Conservation (phyloP, 2,329 filamentous ascomycete species). For the Juglanconis oblonga region DNA sequence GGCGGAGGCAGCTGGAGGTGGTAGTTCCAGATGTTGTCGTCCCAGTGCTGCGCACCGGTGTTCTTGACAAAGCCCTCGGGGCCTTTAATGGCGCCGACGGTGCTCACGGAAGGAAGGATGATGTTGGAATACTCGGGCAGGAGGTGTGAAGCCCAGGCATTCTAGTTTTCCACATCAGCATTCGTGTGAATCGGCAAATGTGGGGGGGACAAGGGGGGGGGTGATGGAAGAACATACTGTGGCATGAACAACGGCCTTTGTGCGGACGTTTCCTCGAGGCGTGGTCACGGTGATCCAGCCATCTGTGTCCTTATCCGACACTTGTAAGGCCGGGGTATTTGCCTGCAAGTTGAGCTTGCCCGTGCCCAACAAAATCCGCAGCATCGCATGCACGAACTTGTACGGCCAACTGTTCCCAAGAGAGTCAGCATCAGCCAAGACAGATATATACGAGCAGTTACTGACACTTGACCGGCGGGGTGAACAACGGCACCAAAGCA, state of each 20-base stretch:
- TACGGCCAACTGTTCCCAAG: constrained; percentile 14
- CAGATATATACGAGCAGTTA: background rate
- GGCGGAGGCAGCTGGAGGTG: constrained; percentile 30
- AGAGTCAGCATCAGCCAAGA: background rate
- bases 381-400: constrained; percentile 19
- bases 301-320: constrained; percentile 23
- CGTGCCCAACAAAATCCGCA: constrained; percentile 13
- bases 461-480: constrained; percentile 22
- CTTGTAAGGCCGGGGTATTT: constrained; percentile 23
- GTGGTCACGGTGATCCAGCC: constrained; percentile 24
- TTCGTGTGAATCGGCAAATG: too few species aligned
- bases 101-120: constrained; percentile 14
- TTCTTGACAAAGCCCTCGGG: constrained; percentile 28
- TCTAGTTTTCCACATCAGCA: background rate
- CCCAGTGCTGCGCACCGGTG: constrained; percentile 31
- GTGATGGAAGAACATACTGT: constrained; percentile 2
- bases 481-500: constrained; percentile 27
- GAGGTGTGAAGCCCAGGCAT: constrained; percentile 19
- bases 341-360: constrained; percentile 26
- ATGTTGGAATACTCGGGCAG: constrained; percentile 19
- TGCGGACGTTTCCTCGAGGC: constrained; percentile 14
- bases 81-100: constrained; percentile 28
- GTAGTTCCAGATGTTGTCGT: constrained; percentile 29
- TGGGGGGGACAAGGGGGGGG: background rate
- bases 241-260: constrained; percentile 17